Percentiles rank a stretch among this genome's conserved stretches.
Conservation (phyloP, 371 early-diverging fungal genomes). For the Batkoa obscura region DNA sequence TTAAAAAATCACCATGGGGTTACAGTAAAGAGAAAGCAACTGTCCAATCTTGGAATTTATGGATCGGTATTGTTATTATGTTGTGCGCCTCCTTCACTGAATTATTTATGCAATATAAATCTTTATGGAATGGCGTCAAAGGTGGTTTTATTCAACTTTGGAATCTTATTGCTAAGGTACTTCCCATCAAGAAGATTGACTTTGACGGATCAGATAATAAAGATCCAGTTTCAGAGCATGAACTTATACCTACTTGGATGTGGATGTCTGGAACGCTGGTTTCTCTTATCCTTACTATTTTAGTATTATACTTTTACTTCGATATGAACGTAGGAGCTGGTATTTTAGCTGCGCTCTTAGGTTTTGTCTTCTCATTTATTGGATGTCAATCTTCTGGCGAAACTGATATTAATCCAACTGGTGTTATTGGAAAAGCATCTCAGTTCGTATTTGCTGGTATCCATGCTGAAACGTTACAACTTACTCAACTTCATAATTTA, state of each 20-base stretch:
- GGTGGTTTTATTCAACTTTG: constrained; percentile 15
- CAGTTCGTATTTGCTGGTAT: constrained; percentile 37
- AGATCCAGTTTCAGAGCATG: constrained; percentile 22
- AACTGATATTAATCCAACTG: constrained; percentile 41
- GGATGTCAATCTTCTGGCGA: constrained; percentile 40
- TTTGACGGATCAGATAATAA: constrained; percentile 6
- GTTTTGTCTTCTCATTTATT: constrained; percentile 44
- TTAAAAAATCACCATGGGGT: constrained; percentile 20
- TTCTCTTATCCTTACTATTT: constrained; percentile 33
- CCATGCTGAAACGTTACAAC: constrained; percentile 17
- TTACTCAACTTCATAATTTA: constrained; percentile 27
- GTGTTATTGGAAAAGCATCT: constrained; percentile 35
- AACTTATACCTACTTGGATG: constrained; percentile 37
- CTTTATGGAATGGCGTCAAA: constrained; percentile 30
- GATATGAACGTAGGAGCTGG: constrained; percentile 29
- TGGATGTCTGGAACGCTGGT: constrained; percentile 32
- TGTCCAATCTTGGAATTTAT: constrained; percentile 32
- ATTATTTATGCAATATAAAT: constrained; percentile 28
- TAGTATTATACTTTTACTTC: constrained; percentile 34
- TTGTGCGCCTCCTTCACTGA: constrained; percentile 40
- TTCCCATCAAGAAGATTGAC: constrained; percentile 4
- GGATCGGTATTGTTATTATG: constrained; percentile 63
- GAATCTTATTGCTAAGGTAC: constrained; percentile 7
- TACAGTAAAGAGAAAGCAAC: constrained; percentile 16
- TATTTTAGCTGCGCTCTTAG: constrained; percentile 35